Evolutionary conservation across 1,284 basidiomycete genomes (phyloP), one percentile per base, ranked within the genome.

Genomic region (Naganishia cerealis): DNA sequence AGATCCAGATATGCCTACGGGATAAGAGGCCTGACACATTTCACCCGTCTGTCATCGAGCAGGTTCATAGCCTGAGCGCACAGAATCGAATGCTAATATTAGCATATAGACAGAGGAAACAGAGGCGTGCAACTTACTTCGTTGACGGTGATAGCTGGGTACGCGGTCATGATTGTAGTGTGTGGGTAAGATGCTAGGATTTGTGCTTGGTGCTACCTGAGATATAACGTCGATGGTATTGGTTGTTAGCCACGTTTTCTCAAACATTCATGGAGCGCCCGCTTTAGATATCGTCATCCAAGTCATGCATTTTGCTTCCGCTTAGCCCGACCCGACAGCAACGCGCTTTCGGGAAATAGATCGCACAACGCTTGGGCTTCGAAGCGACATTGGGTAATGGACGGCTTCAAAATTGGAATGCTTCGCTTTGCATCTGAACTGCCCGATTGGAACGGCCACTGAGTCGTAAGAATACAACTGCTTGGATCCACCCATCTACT

Each of bases 21-120:
- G 71, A 96, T 93, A 69, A 95, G 82, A 40, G 92, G 92, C 54
- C 92, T 84, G 50, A 90, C 92, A 29, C 86, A 87, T 78, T 87
- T 92, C 71, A 97, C 92, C 52, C 94, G 84, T 71, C 87, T 84
- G 78, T 97, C 94, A 77, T 94, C 92, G 57, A 96, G 87, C 65
- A 89, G 85, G 65, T 86, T 80, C 72, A 91, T 86, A 48, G 91
- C 91, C 78, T 81, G 72, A 10, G n/a, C 9, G 26, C 12, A n/a
- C 39, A 0, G 10, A 18, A 13, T 24, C 5, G 13, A 42, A 33
- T 18, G 26, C 46, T 24, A 33, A 29, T 18, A 52, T 24, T 18
- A 53, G 52, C n/a, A 21, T 38, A 16, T 8, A 8, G 36, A 24
- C 40, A 12, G 46, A 50, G n/a, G 2, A n/a, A 18, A 46, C 21